These are phyloP conservation scores for Fraxinus xanthoxyloides DNA, from an alignment of 305 asterid species.

Conservation along the genomic window DNA sequence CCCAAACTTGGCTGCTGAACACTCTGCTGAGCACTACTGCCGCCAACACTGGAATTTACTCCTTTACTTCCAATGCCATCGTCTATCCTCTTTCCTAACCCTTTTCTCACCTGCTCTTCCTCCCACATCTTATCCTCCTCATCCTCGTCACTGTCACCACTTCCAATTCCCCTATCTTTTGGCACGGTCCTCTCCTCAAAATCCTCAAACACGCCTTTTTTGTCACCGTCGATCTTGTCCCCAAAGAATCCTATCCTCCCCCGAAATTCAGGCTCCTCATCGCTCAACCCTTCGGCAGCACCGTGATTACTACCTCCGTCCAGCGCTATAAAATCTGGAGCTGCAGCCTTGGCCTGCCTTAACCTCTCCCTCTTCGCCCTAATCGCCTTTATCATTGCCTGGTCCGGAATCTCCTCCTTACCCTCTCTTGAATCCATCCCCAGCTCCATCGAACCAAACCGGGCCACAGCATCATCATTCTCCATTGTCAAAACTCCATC, in stretches of 20 bases:
- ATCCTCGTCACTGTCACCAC: conserved; percentile 54
- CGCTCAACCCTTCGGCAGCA: conserved; percentile 89
- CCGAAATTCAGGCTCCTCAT: conserved; percentile 83
- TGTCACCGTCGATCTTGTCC: conserved; percentile 55
- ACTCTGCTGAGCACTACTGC: conserved; percentile 28
- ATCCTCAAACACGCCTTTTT: conserved; percentile 84
- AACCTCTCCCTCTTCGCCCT: conserved; percentile 85
- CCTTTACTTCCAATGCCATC: conserved; percentile 58
- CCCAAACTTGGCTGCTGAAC: conserved; percentile 44
- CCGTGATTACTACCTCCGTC: conserved; percentile 97
- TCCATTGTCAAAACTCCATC: conserved; percentile 32
- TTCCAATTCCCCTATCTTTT: conserved; percentile 38
- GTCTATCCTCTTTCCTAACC: conserved; percentile 82
- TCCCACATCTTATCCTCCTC: conserved; percentile 97
- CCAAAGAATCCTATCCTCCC: conserved; percentile 90
- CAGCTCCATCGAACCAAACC: conserved; percentile 42
- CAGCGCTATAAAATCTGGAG: conserved; percentile 74
- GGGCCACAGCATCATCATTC: conserved; percentile 34
- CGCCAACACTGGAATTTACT: conserved; percentile 35
- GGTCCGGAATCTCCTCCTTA: conserved; percentile 59
- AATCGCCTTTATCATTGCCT: conserved; percentile 66
- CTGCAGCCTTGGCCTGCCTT: conserved; percentile 75
- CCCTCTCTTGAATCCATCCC: conserved; percentile 38
- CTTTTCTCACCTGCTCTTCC: conserved; percentile 93
- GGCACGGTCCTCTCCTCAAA: conserved; percentile 55